phyloP scores from a whole-genome alignment of 2,329 filamentous ascomycete species.

The Xylaria digitata region DNA sequence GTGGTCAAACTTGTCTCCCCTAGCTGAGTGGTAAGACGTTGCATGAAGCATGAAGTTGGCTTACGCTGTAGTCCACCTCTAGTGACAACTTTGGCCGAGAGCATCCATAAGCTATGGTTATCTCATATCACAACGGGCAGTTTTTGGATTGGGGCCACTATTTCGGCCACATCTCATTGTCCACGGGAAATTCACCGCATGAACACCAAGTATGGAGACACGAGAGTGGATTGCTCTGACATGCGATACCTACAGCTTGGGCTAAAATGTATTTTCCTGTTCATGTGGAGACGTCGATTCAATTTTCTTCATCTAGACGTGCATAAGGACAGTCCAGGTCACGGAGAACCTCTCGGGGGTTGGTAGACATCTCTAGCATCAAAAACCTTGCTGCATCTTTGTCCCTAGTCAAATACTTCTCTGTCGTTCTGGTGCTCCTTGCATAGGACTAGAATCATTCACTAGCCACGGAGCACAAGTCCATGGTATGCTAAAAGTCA shows the following conservation, averaged over 20 bases:
- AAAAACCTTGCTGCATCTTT: constrained; percentile 10
- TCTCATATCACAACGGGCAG: neutral
- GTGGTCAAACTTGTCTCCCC: constrained; percentile 5
- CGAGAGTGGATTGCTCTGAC: constrained; percentile 1
- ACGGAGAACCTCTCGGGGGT: neutral
- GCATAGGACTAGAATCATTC: neutral
- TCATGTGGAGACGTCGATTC: constrained; percentile 5
- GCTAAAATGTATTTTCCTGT: constrained; percentile 17
- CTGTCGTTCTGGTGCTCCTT: neutral
- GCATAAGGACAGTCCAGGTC: neutral
- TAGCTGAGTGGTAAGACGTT: constrained; percentile 18
- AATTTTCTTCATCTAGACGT: constrained; percentile 10
- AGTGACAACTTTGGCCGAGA: constrained; percentile 19
- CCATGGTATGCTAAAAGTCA: constrained; percentile 5
- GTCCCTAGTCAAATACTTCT: constrained; percentile 2
- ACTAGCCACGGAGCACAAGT: neutral
- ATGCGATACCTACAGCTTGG: constrained; percentile 13
- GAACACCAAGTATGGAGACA: constrained; percentile 9
- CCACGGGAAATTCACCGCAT: constrained; percentile 5
- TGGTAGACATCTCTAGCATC: constrained; percentile 3
- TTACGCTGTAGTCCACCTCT: constrained; percentile 22
- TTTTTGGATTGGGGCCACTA: neutral
- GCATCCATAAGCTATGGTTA: neutral
- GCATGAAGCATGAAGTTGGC: constrained; percentile 31
- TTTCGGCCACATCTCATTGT: constrained; percentile 4